Percentiles rank a stretch among this genome's conserved stretches.
These are phyloP conservation scores for Dothideomycetidae sp. DNA, from an alignment of 2,329 filamentous ascomycete genomes.

Conservation along the genomic window DNA sequence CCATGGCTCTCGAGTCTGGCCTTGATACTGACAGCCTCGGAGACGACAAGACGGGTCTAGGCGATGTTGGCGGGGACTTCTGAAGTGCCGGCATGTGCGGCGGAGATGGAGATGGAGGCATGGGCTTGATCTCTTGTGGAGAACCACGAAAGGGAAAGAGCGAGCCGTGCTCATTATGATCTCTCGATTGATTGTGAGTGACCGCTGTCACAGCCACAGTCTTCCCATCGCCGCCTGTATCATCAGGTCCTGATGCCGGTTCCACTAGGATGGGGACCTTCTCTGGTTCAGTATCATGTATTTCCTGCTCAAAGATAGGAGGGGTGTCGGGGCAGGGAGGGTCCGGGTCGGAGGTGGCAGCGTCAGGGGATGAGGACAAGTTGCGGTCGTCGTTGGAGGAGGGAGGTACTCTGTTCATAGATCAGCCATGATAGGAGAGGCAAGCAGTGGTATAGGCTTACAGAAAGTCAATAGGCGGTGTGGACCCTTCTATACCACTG, in stretches of 20 bases:
- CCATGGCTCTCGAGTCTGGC: conserved; percentile 1
- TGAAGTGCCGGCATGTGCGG: not conserved
- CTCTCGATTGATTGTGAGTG: not conserved
- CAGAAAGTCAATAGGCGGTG: conserved; percentile 10
- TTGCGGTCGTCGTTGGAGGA: conserved; percentile 4
- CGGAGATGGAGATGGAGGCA: conserved; percentile 6
- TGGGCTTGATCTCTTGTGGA: conserved; percentile 2
- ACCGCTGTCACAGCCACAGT: not conserved
- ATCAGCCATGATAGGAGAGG: too few species aligned
- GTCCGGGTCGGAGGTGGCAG: conserved; percentile 5
- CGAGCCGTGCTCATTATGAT: conserved; percentile 1
- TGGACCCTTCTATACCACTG: conserved; percentile 6
- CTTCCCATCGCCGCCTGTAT: conserved; percentile 3
- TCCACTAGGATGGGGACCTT: conserved; percentile 5
- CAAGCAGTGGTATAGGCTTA: too few species aligned
- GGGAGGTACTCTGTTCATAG: conserved; percentile 9
- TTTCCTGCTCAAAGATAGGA: conserved; percentile 8
- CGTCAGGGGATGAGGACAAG: conserved; percentile 7
- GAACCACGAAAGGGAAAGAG: conserved; percentile 2
- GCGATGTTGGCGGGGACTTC: conserved; percentile 4
- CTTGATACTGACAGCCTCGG: not conserved
- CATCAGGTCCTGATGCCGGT: not conserved
- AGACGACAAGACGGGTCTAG: not conserved
- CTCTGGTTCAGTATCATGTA: conserved; percentile 7
- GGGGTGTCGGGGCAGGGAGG: conserved; percentile 6